Evolutionary conservation across 306 rosid species (phyloP).

Genomic region (Lupinus albus): DNA sequence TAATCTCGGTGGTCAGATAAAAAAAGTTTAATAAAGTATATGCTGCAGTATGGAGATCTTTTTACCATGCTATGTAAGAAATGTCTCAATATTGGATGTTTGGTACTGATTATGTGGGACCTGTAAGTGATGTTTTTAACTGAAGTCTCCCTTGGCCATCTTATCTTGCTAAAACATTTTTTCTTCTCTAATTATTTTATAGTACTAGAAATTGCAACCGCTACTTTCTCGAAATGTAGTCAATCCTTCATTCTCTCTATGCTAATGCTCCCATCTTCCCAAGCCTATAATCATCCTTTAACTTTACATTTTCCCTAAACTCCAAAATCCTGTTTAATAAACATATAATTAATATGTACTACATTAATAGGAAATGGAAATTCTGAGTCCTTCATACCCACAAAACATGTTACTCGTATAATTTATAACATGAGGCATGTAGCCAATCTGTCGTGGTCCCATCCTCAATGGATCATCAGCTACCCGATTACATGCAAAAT

Average conservation of each 20-base stretch:
- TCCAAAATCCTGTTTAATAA: slow-evolving; percentile 2
- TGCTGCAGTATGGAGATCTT: background rate
- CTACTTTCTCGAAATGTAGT: slow-evolving; percentile 21
- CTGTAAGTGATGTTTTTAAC: background rate
- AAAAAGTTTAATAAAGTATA: background rate
- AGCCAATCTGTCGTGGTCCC: too few species aligned
- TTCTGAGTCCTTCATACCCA: slow-evolving; percentile 27
- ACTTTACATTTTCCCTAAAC: background rate
- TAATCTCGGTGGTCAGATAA: slow-evolving; percentile 7
- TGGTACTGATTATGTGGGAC: slow-evolving; percentile 1
- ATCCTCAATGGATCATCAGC: too few species aligned
- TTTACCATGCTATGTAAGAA: background rate
- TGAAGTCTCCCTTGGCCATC: slow-evolving; percentile 3
- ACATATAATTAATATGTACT: slow-evolving; percentile 18
- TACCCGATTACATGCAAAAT: too few species aligned
- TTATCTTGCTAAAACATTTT: background rate
- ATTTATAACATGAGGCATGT: too few species aligned
- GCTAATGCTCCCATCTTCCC: background rate
- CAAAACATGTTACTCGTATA: background rate
- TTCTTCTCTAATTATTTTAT: background rate
- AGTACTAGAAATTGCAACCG: background rate
- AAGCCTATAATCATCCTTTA: background rate
- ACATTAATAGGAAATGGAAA: slow-evolving; percentile 1
- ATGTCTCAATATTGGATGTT: slow-evolving; percentile 9
- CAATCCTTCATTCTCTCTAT: slow-evolving; percentile 4